Evolutionary conservation across 768 basidiomycete genomes (phyloP).

Genomic region (Lepiota brunneoincarnata): DNA sequence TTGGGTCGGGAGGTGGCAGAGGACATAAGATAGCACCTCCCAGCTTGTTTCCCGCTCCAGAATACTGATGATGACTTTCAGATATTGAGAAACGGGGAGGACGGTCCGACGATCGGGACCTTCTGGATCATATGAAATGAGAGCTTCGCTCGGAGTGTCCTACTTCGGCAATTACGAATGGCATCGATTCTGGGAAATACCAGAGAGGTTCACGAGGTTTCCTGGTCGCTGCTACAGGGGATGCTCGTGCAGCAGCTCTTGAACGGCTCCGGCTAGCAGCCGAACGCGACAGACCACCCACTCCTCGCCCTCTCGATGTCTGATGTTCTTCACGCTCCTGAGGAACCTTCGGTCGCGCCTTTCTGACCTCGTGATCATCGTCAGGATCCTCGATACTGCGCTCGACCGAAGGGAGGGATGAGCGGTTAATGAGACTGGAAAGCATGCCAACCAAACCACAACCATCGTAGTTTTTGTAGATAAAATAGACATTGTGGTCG

Average conservation of each 20-base stretch:
- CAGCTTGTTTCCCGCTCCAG: conserved; percentile 79
- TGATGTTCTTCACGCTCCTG: conserved; percentile 52
- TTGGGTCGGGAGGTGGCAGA: conserved; percentile 89
- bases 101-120: conserved; percentile 41
- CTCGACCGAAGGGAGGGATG: conserved; percentile 20
- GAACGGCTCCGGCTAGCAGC: conserved; percentile 62
- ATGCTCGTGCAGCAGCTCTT: conserved; percentile 35
- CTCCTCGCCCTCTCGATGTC: conserved; percentile 51
- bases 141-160: conserved; percentile 66
- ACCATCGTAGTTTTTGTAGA: conserved; percentile 48
- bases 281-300: conserved; percentile 38
- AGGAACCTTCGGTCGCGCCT: conserved; percentile 44
- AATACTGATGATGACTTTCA: conserved; percentile 58
- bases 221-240: conserved; percentile 23
- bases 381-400: conserved; percentile 15
- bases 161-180: conserved; percentile 51
- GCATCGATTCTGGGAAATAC: conserved; percentile 63
- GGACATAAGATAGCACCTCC: conserved; percentile 90
- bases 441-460: conserved; percentile 58
- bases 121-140: conserved; percentile 61
- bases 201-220: conserved; percentile 55
- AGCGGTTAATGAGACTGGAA: conserved; percentile 63
- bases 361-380: conserved; percentile 33
- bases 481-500: conserved; percentile 81
- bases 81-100: conserved; percentile 75